Evolutionary conservation across 352 stramenopile species (phyloP).

Genomic region (Pythium insidiosum): DNA sequence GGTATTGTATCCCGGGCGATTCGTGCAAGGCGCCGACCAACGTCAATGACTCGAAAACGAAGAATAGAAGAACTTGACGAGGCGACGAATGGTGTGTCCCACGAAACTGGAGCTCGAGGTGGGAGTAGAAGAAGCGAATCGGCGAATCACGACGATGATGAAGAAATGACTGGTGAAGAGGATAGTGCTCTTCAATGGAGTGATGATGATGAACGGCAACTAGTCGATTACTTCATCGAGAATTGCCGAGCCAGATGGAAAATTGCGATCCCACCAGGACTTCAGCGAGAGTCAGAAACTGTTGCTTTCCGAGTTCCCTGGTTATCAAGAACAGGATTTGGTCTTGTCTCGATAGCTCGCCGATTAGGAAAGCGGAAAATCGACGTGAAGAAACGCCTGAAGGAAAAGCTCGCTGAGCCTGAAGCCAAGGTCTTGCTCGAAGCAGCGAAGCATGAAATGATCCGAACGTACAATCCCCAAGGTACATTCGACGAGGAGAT

Average conservation of each 20-base stretch:
- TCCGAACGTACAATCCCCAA: conserved; percentile 26
- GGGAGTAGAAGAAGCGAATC: no score
- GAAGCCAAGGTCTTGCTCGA: conserved; percentile 46
- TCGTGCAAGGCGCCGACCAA: conserved; percentile 13
- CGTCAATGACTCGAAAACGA: no score
- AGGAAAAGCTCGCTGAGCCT: conserved; percentile 59
- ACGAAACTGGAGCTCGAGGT: no score
- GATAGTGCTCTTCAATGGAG: no score
- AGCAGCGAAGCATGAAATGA: conserved; percentile 43
- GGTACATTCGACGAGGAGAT: conserved; percentile 63
- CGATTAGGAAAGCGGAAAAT: conserved; percentile 62
- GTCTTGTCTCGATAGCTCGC: conserved; percentile 47
- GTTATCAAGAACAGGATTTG: conserved; percentile 51
- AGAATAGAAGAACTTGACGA: no score
- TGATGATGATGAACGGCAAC: conserved; percentile 34
- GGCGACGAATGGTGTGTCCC: no score
- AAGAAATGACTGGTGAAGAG: no score
- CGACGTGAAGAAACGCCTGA: conserved; percentile 73
- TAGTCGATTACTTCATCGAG: conserved; percentile 65
- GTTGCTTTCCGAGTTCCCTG: conserved; percentile 58
- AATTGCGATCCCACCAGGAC: conserved; percentile 42
- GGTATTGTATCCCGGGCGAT: conserved; percentile 63
- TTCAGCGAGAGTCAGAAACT: conserved; percentile 46
- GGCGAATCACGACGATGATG: conserved; percentile 5
- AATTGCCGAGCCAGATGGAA: conserved; percentile 58